Percentiles rank a stretch among this genome's conserved stretches.
These are phyloP conservation scores for Calamus simplicifolius DNA, from an alignment of 176 grass and related monocot genomes.

Conservation along the genomic window DNA sequence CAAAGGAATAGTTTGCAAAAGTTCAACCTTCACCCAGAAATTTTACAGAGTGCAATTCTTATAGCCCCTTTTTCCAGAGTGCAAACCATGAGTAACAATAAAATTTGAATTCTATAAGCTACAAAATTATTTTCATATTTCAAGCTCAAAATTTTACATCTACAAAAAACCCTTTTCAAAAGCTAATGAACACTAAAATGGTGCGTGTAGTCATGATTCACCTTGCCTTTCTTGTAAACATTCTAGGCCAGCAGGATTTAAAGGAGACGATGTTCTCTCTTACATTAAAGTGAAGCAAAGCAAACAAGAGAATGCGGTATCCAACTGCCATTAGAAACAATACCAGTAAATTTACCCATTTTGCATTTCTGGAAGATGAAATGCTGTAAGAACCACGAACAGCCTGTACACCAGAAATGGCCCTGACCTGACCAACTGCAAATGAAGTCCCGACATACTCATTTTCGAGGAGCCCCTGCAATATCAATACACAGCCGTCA, in stretches of 20 bases:
- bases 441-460: slow-evolving; percentile 82
- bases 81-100: too few relatives aligned
- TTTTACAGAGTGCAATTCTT: too few relatives aligned
- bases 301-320: slow-evolving; percentile 51
- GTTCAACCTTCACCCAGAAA: too few relatives aligned
- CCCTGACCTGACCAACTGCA: slow-evolving; percentile 71
- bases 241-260: slow-evolving; percentile 33
- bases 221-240: slow-evolving; percentile 26
- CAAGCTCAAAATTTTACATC: too few relatives aligned
- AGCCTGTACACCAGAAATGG: slow-evolving; percentile 72
- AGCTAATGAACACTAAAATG: background rate
- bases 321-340: slow-evolving; percentile 66
- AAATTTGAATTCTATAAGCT: too few relatives aligned
- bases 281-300: slow-evolving; percentile 49
- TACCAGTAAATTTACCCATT: slow-evolving; percentile 71
- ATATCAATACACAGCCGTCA: background rate
- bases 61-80: too few relatives aligned
- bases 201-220: slow-evolving; percentile 3
- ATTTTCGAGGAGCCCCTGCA: slow-evolving; percentile 83
- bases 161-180: too few relatives aligned
- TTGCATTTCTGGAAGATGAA: slow-evolving; percentile 49
- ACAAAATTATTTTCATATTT: too few relatives aligned
- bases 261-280: slow-evolving; percentile 24
- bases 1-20: too few relatives aligned
- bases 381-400: slow-evolving; percentile 72